These are phyloP conservation scores for Purpureocillium lavendulum DNA, from an alignment of 2,329 filamentous ascomycete species.

Conservation along the genomic window DNA sequence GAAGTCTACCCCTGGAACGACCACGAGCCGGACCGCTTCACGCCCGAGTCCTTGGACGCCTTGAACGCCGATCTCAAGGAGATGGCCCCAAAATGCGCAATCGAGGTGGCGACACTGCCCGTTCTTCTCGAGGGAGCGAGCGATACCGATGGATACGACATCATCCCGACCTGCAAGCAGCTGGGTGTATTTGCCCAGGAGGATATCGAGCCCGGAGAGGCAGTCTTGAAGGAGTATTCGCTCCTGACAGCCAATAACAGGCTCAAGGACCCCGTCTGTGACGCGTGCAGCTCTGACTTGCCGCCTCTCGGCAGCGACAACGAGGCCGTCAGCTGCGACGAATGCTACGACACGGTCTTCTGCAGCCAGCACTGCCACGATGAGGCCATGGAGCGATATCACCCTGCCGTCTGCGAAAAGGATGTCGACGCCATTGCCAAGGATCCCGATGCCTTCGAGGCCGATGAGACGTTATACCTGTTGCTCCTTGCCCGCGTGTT, in stretches of 20 bases:
- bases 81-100: constrained; percentile 75
- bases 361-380: constrained; percentile 53
- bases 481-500: constrained; percentile 53
- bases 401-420: constrained; percentile 57
- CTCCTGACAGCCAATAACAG: constrained; percentile 84
- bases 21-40: constrained; percentile 62
- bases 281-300: constrained; percentile 74
- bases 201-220: constrained; percentile 68
- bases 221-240: constrained; percentile 73
- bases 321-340: constrained; percentile 44
- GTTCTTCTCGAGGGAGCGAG: constrained; percentile 53
- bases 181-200: constrained; percentile 84
- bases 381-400: constrained; percentile 50
- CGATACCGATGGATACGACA: constrained; percentile 37
- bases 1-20: constrained; percentile 65
- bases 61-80: constrained; percentile 62
- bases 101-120: constrained; percentile 68
- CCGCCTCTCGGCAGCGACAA: constrained; percentile 46
- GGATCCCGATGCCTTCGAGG: constrained; percentile 50
- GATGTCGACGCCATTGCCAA: constrained; percentile 59
- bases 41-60: constrained; percentile 57
- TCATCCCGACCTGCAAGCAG: constrained; percentile 58
- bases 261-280: constrained; percentile 78
- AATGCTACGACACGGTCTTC: constrained; percentile 59
- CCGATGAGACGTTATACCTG: constrained; percentile 54